Conservation (phyloP, 164 flowering plant genomes). For the Vitis cinerea region DNA sequence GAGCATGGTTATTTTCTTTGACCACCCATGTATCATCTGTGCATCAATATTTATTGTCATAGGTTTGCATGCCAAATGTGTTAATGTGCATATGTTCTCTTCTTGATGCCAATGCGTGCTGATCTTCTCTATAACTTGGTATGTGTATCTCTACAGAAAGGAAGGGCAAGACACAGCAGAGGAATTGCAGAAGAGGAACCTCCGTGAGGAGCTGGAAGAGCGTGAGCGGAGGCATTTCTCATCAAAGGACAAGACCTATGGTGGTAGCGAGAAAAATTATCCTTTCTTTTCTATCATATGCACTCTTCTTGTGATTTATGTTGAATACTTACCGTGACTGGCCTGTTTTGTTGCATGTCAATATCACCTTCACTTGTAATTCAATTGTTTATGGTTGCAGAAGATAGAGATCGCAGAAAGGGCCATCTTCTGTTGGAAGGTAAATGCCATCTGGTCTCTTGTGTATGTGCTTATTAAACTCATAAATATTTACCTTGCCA, state of each 20-base stretch:
- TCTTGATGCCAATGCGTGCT: neutral
- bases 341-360: neutral
- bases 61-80: too few relatives aligned
- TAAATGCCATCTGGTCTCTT: constrained; percentile 12
- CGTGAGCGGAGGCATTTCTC: constrained; percentile 91
- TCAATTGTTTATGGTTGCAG: constrained; percentile 41
- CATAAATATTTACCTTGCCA: neutral
- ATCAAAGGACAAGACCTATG: constrained; percentile 57
- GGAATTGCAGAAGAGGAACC: constrained; percentile 84
- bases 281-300: neutral
- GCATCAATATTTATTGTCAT: too few relatives aligned
- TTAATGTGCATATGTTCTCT: too few relatives aligned
- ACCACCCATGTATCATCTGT: too few relatives aligned
- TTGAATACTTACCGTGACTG: neutral
- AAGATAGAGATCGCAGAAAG: constrained; percentile 88
- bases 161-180: constrained; percentile 97
- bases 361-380: neutral
- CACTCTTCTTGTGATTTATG: neutral
- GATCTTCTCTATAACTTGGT: neutral
- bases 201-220: constrained; percentile 83
- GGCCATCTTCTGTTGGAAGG: constrained; percentile 86
- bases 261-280: constrained; percentile 23
- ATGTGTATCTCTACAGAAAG: constrained; percentile 43
- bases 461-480: too few relatives aligned
- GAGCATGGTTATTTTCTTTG: too few relatives aligned